phyloP scores from a whole-genome alignment of 108 stramenopile species.

The Nitzschia inconspicua region DNA sequence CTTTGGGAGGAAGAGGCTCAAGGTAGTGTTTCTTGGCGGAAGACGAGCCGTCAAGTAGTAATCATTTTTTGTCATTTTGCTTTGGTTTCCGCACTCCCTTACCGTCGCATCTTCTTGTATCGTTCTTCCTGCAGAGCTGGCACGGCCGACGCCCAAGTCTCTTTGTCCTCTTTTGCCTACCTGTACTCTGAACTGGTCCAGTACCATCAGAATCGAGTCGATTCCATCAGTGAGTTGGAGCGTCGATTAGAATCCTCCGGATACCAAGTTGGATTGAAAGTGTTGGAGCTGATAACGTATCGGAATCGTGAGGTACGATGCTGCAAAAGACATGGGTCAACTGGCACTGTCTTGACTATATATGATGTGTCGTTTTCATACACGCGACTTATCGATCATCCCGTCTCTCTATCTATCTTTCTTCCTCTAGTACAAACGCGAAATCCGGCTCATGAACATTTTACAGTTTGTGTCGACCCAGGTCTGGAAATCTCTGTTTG shows the following conservation, averaged over 20 bases:
- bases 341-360: background rate
- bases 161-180: constrained; percentile 90
- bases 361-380: background rate
- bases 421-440: constrained; percentile 54
- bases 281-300: constrained; percentile 86
- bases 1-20: constrained; percentile 52
- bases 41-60: background rate
- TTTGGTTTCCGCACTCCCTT: background rate
- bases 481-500: constrained; percentile 94
- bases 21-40: constrained; percentile 29
- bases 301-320: constrained; percentile 67
- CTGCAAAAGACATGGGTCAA: background rate
- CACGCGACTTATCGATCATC: background rate
- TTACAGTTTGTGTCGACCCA: constrained; percentile 90
- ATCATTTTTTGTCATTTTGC: background rate
- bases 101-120: background rate
- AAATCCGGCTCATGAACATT: constrained; percentile 81
- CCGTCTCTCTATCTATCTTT: background rate
- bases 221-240: constrained; percentile 89
- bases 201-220: constrained; percentile 90
- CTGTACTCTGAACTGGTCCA: constrained; percentile 95
- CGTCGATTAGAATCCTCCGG: constrained; percentile 87
- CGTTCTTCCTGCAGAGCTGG: background rate
- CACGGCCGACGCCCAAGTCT: constrained; percentile 54
- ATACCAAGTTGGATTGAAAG: constrained; percentile 89